Conservation (phyloP, 305 asterid species). For the Andrographis paniculata region DNA sequence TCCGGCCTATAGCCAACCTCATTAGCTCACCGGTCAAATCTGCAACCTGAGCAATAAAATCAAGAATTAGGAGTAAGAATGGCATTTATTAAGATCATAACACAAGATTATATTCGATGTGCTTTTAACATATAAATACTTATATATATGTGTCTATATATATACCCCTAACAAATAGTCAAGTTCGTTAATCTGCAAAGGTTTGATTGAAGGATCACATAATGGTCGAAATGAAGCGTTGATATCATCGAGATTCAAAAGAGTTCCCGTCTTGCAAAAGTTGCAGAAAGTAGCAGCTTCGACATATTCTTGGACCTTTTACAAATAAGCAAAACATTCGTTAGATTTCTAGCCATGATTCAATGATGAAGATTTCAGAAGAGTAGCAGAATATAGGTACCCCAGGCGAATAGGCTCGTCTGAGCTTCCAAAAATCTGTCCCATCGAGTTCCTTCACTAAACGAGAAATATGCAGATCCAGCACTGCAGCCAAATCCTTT, state of each 20-base stretch:
- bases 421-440: slow-evolving; percentile 86
- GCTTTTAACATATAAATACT: too few species aligned
- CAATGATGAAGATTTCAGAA: slow-evolving; percentile 7
- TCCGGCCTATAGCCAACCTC: slow-evolving; percentile 83
- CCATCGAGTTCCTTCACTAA: slow-evolving; percentile 81
- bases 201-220: slow-evolving; percentile 60
- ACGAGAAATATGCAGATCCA: slow-evolving; percentile 53
- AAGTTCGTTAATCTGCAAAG: slow-evolving; percentile 68
- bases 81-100: too few species aligned
- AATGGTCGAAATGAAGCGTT: slow-evolving; percentile 54
- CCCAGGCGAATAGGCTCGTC: slow-evolving; percentile 97
- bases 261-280: slow-evolving; percentile 73
- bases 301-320: slow-evolving; percentile 81
- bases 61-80: too few species aligned
- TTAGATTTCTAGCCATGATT: slow-evolving; percentile 9
- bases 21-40: slow-evolving; percentile 94
- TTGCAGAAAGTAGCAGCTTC: slow-evolving; percentile 87
- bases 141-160: background rate
- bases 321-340: slow-evolving; percentile 16
- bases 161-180: slow-evolving; percentile 87
- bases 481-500: slow-evolving; percentile 68
- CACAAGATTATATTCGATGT: too few species aligned
- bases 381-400: slow-evolving; percentile 28
- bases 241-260: slow-evolving; percentile 68
- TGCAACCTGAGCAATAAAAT: slow-evolving; percentile 35